Evolutionary conservation across 257 asterid species (phyloP), one percentile per base, ranked within the genome.

Genomic region (Nicotiana paniculata): DNA sequence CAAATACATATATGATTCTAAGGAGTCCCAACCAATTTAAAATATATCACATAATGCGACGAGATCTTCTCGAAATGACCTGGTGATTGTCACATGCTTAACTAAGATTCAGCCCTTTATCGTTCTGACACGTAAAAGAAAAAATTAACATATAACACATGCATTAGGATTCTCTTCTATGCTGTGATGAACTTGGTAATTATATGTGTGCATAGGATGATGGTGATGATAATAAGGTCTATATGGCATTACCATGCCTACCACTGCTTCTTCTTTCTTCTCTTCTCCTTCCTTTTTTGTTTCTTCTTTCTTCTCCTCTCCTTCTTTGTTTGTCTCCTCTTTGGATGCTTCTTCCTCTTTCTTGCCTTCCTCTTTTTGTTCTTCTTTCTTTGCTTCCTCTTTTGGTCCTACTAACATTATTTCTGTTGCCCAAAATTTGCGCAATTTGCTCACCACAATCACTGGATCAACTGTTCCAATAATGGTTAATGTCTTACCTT

Each of bases 381-480:
- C 95, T 87, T 93, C 93, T 70, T 94, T 94, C 87, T 92, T 92
- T 88, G 39, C 24, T 72, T 72, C 79, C 15, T 88, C 95, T 83
- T 91, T 89, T 32, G 95, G 97, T 62, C 99, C 99, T 2, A 92
- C 93, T 1, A 85, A 86, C 81, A 92, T 86, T 46, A 95, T 92
- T 85, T 83, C 26, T 24, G 96, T 87, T 3, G 89, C 86, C 98
- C 97, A 95, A 67, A 72, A 89, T 33, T 92, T 95, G 78, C 98
- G 94, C 82, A 95, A 66, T 69, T 92, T 95, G 88, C 92, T 88
- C 11, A 87, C 99, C 3, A 89, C 97, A 0, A 83, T 81, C 2
- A 95, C 92, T 0, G 99, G 99, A 81, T 95, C 99, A 10, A 93
- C 98, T 0, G 90, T 90, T 13, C 99, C 99, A 10, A 95, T 88